These are phyloP conservation scores for Allantophomopsis lycopodina DNA, from an alignment of 2,329 filamentous ascomycete genomes.

Conservation along the genomic window DNA sequence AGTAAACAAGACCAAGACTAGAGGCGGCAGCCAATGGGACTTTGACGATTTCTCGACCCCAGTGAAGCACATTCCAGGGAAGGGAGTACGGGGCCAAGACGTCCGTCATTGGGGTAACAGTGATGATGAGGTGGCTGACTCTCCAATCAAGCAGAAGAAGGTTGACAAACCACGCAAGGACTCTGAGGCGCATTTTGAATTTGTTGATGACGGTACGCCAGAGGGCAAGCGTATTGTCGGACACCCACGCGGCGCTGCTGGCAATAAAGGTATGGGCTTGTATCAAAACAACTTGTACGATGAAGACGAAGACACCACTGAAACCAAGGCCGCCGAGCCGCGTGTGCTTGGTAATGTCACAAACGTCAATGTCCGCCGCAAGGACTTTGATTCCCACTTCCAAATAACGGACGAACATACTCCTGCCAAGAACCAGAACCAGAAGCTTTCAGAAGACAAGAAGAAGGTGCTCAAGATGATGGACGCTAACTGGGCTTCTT, in stretches of 20 bases:
- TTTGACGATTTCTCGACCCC: constrained; percentile 85
- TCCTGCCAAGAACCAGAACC: constrained; percentile 25
- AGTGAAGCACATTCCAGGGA: constrained; percentile 50
- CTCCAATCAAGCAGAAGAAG: constrained; percentile 42
- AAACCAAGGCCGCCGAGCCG: constrained; percentile 13
- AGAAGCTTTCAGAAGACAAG: constrained; percentile 40
- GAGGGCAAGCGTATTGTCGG: constrained; percentile 29
- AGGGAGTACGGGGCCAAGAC: constrained; percentile 49
- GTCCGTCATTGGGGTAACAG: constrained; percentile 71
- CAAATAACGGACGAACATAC: constrained; percentile 57
- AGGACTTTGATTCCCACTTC: constrained; percentile 71
- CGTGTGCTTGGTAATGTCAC: constrained; percentile 50
- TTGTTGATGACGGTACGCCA: constrained; percentile 60
- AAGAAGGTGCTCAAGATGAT: constrained; percentile 63
- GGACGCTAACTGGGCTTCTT: constrained; percentile 46
- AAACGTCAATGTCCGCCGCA: constrained; percentile 58
- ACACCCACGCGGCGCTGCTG: constrained; percentile 37
- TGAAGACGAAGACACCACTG: constrained; percentile 29
- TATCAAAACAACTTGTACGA: constrained; percentile 68
- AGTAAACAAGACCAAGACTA: constrained; percentile 29
- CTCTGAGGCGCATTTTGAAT: constrained; percentile 70
- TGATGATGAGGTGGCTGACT: constrained; percentile 42
- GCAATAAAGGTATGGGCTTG: constrained; percentile 56
- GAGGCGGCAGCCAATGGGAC: constrained; percentile 66
- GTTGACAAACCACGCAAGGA: constrained; percentile 62